Evolutionary conservation across 1,284 basidiomycete genomes (phyloP).

Genomic region (Cutaneotrichosporon sp.): DNA sequence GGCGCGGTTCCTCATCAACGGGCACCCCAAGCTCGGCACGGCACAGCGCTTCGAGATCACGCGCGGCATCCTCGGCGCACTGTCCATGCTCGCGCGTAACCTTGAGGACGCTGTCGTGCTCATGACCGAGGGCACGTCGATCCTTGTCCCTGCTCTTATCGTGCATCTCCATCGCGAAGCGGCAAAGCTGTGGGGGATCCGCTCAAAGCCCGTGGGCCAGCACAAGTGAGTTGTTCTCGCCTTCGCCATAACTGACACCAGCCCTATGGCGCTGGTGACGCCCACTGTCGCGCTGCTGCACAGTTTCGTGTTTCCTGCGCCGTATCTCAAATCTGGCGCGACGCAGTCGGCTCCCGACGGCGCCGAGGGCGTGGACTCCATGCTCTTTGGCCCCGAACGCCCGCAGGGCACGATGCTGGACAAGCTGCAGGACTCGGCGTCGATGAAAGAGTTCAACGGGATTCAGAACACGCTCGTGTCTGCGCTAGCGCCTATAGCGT

Average conservation of each 20-base stretch:
- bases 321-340: constrained; percentile 5
- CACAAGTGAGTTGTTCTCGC: constrained; percentile 2
- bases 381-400: not conserved
- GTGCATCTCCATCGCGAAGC: constrained; percentile 29
- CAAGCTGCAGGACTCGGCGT: constrained; percentile 18
- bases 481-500: constrained; percentile 67
- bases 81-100: constrained; percentile 28
- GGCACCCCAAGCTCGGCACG: not conserved
- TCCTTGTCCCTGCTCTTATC: constrained; percentile 32
- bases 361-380: constrained; percentile 9
- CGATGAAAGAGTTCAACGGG: constrained; percentile 55
- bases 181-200: constrained; percentile 30
- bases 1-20: constrained; percentile 16
- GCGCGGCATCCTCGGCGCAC: constrained; percentile 13
- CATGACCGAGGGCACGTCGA: constrained; percentile 25
- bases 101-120: constrained; percentile 34
- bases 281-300: constrained; percentile 34
- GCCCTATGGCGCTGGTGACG: constrained; percentile 28
- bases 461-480: constrained; percentile 71
- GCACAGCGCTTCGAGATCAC: constrained; percentile 10
- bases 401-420: constrained; percentile 34
- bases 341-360: constrained; percentile 1
- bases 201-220: not conserved
- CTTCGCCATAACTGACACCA: constrained; percentile 6
- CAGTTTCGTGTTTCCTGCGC: constrained; percentile 37